Percentiles rank a stretch among this genome's conserved stretches.
phyloP scores from a whole-genome alignment of 352 stramenopile genomes.

The Globisporangium acanthophoron region DNA sequence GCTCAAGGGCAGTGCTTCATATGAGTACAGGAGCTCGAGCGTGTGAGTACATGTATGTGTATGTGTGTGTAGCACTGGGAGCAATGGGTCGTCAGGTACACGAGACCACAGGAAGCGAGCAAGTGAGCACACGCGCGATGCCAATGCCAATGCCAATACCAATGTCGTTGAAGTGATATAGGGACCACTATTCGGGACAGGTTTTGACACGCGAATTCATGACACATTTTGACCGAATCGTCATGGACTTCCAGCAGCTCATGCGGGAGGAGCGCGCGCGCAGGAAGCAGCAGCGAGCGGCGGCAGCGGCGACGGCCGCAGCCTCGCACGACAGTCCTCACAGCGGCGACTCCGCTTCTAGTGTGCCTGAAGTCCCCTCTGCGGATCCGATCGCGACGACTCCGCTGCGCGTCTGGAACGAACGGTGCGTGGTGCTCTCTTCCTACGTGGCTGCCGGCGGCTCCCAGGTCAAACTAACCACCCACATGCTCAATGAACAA shows the following conservation, averaged over 20 bases:
- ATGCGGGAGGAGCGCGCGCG: not conserved
- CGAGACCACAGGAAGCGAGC: no score
- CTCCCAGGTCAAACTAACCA: not conserved
- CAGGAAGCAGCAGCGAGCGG: not conserved
- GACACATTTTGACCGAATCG: not conserved
- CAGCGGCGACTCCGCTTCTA: not conserved
- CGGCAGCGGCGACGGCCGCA: not conserved
- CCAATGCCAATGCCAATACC: no score
- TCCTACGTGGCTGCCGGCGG: not conserved
- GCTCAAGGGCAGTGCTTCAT: no score
- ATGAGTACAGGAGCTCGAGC: no score
- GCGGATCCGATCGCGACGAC: not conserved
- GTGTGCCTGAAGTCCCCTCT: not conserved
- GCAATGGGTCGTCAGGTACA: no score
- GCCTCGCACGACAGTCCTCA: not conserved
- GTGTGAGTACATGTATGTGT: no score
- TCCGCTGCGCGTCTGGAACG: not conserved
- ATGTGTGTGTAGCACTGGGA: no score
- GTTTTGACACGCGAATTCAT: not conserved
- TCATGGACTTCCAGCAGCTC: conserved; percentile 1
- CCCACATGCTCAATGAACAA: not conserved
- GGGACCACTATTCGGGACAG: not conserved
- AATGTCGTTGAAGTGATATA: not conserved
- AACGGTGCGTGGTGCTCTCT: not conserved
- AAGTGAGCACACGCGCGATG: no score